Evolutionary conservation across 306 rosid genomes (phyloP).

Genomic region (Sphenostylis stenocarpa): DNA sequence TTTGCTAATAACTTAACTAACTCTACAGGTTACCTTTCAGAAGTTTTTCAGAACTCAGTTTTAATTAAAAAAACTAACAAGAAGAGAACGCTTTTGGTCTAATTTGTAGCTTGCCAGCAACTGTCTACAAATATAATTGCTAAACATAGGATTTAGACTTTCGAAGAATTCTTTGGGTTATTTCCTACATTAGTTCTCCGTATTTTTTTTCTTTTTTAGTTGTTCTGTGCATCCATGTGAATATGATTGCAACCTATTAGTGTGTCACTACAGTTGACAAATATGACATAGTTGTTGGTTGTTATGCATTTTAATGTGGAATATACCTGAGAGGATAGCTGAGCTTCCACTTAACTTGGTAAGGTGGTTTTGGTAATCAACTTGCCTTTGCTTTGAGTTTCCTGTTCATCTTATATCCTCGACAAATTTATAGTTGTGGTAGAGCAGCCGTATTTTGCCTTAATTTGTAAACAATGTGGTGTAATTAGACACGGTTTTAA

Average conservation of each 20-base stretch:
- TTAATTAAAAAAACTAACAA: not conserved
- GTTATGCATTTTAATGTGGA: slow-evolving; percentile 8
- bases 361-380: not conserved
- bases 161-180: not conserved
- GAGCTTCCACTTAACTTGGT: not conserved
- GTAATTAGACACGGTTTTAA: not conserved
- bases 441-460: not conserved
- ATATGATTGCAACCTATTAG: not conserved
- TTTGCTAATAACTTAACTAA: not conserved
- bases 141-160: not conserved
- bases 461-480: not conserved
- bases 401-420: not conserved
- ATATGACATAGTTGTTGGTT: not conserved
- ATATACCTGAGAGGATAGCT: not conserved
- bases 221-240: not conserved
- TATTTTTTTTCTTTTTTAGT: not conserved
- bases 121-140: slow-evolving; percentile 10
- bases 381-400: not conserved
- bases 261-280: not conserved
- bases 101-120: not conserved
- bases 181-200: not conserved
- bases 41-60: not conserved
- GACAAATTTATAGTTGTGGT: not conserved
- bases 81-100: not conserved
- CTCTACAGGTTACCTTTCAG: not conserved